phyloP scores from a whole-genome alignment of 139 green algal species.

The Chlorella sorokiniana region DNA sequence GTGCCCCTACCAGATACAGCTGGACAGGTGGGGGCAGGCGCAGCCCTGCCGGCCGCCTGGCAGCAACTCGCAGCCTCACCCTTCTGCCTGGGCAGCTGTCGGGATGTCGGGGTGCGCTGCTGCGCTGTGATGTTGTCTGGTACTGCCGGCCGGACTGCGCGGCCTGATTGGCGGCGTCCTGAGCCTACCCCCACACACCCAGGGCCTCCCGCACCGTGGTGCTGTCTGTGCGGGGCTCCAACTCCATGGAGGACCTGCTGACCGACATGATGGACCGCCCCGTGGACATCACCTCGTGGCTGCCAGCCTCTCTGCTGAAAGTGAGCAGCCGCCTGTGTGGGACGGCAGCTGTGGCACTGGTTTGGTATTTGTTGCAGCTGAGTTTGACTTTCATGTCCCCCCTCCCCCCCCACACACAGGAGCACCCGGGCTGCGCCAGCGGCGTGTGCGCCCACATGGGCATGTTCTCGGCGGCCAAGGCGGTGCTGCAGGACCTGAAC shows the following conservation, averaged over 20 bases:
- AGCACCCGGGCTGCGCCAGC: neutral
- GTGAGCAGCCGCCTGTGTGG: neutral
- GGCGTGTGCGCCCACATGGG: slow-evolving; percentile 3
- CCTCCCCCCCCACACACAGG: neutral
- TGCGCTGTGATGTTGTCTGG: no score
- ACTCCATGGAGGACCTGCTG: slow-evolving; percentile 8
- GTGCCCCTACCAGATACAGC: neutral
- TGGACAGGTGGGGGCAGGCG: neutral
- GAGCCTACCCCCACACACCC: no score
- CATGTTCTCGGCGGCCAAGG: slow-evolving; percentile 20
- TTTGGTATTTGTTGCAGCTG: neutral
- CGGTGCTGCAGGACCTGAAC: slow-evolving; percentile 29
- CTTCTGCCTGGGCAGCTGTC: no score
- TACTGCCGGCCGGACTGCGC: no score
- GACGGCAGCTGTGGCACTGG: neutral
- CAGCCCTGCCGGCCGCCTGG: neutral
- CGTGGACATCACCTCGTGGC: slow-evolving; percentile 21
- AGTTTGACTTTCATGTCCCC: neutral
- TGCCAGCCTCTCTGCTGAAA: neutral
- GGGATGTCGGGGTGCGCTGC: no score
- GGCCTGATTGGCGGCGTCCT: neutral
- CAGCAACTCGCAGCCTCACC: neutral
- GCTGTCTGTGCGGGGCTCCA: slow-evolving; percentile 1
- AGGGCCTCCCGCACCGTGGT: neutral
- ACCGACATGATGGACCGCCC: slow-evolving; percentile 29